Evolutionary conservation across 805 yeast species (phyloP).

Genomic region (Ogataea corticis): DNA sequence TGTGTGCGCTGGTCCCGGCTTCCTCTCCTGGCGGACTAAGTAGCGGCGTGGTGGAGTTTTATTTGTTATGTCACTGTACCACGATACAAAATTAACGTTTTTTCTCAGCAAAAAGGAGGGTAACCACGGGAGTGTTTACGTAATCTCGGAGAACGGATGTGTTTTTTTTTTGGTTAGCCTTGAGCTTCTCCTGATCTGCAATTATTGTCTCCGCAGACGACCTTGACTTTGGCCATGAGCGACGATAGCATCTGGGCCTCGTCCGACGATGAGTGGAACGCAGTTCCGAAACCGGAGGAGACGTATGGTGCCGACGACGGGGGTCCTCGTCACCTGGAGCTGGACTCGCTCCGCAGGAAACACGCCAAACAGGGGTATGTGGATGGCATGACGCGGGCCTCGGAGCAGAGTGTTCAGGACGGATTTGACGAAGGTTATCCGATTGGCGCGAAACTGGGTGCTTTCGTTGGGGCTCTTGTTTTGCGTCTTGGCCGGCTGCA

Average conservation of each 20-base stretch:
- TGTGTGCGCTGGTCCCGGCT: no score
- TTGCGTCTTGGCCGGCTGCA: conserved; percentile 40
- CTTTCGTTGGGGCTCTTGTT: conserved; percentile 61
- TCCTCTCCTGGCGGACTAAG: no score
- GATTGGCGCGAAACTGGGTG: conserved; percentile 70
- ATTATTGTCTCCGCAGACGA: no score
- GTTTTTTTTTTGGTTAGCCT: not conserved
- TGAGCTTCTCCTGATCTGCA: not conserved
- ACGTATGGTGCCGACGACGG: conserved; percentile 37
- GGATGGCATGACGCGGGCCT: conserved; percentile 71
- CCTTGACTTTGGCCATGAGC: no score
- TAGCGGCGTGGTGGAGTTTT: no score
- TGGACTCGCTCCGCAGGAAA: conserved; percentile 48
- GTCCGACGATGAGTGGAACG: conserved; percentile 33
- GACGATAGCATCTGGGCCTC: conserved; percentile 38
- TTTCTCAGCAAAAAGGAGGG: not conserved
- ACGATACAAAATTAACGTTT: no score
- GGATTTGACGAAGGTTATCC: conserved; percentile 86
- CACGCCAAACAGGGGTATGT: conserved; percentile 82
- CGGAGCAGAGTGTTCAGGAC: conserved; percentile 67
- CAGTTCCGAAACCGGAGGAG: conserved; percentile 31
- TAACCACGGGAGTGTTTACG: not conserved
- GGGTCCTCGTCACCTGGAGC: conserved; percentile 27
- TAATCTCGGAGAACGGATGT: not conserved
- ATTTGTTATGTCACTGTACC: no score